A percentile compares a stretch with the other conserved stretches of the same genome.
Evolutionary conservation across 2,329 filamentous ascomycete species (phyloP).

Genomic region (Ceratocystis harringtonii): DNA sequence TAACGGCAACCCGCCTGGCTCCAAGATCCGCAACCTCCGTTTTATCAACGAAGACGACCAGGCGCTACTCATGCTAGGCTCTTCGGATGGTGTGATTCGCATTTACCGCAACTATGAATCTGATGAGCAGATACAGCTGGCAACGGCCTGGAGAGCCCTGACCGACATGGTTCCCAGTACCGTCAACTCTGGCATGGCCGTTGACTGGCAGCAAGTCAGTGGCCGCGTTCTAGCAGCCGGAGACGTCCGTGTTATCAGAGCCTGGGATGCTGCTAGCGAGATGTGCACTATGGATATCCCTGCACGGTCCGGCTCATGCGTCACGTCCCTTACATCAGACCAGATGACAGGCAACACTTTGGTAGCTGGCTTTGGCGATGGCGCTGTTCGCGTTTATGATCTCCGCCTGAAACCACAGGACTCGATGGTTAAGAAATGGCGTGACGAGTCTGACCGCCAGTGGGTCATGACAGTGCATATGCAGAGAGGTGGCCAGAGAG

Average conservation of each 20-base stretch:
- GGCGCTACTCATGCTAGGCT: slow-evolving; percentile 84
- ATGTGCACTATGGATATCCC: slow-evolving; percentile 88
- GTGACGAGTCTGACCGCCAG: slow-evolving; percentile 67
- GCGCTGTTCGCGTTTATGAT: slow-evolving; percentile 86
- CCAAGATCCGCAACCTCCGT: slow-evolving; percentile 82
- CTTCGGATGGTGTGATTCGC: slow-evolving; percentile 85
- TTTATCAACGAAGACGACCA: slow-evolving; percentile 99
- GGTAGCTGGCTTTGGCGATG: slow-evolving; percentile 90
- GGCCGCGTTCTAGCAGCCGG: slow-evolving; percentile 90
- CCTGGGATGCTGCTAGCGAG: slow-evolving; percentile 92
- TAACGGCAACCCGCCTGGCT: slow-evolving; percentile 83
- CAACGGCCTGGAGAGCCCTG: slow-evolving; percentile 79
- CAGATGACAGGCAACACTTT: slow-evolving; percentile 97
- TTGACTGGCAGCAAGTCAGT: slow-evolving; percentile 98
- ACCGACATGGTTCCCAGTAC: slow-evolving; percentile 90
- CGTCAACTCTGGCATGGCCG: slow-evolving; percentile 86
- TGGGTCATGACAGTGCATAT: slow-evolving; percentile 96
- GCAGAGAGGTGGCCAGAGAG: slow-evolving; percentile 84
- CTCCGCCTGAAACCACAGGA: slow-evolving; percentile 70
- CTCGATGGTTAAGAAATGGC: slow-evolving; percentile 93
- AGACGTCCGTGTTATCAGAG: slow-evolving; percentile 84
- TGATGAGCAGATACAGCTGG: slow-evolving; percentile 60
- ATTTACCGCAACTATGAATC: slow-evolving; percentile 87
- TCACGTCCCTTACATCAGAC: slow-evolving; percentile 89
- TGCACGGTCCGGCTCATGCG: slow-evolving; percentile 84